Conservation (phyloP, 2,329 filamentous ascomycete genomes). For the Diplodia intermedia region DNA sequence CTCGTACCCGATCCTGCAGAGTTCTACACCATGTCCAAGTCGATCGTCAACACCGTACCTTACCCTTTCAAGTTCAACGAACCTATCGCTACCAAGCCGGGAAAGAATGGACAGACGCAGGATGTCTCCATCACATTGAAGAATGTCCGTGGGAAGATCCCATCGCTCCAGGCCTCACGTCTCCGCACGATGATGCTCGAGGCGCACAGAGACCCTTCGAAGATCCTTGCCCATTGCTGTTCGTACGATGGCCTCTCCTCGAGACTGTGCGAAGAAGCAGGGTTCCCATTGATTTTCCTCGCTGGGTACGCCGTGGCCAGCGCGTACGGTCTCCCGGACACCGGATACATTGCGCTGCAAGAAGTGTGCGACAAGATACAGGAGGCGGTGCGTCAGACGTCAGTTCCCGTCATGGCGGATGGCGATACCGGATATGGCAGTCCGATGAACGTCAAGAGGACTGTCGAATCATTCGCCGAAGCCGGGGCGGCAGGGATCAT, state of each 20-base stretch:
- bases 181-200: constrained; percentile 50
- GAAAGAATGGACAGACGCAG: constrained; percentile 18
- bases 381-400: constrained; percentile 49
- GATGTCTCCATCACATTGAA: constrained; percentile 34
- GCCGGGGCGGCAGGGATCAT: constrained; percentile 50
- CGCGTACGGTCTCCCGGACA: constrained; percentile 54
- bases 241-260: constrained; percentile 55
- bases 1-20: background rate
- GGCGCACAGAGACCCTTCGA: constrained; percentile 50
- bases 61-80: constrained; percentile 46
- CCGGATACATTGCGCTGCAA: constrained; percentile 58
- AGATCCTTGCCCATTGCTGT: constrained; percentile 55
- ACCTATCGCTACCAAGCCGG: constrained; percentile 11
- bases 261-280: constrained; percentile 54
- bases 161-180: constrained; percentile 51
- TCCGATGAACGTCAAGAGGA: constrained; percentile 56
- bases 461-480: constrained; percentile 53
- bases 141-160: constrained; percentile 49
- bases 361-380: constrained; percentile 57
- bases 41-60: constrained; percentile 43
- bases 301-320: constrained; percentile 53
- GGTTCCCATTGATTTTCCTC: constrained; percentile 56
- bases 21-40: constrained; percentile 38
- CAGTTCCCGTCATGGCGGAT: constrained; percentile 54
- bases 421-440: constrained; percentile 59